Base-by-base conservation (phyloP, 2,329 filamentous ascomycete genomes). In the Pseudogymnoascus verrucosus region DNA sequence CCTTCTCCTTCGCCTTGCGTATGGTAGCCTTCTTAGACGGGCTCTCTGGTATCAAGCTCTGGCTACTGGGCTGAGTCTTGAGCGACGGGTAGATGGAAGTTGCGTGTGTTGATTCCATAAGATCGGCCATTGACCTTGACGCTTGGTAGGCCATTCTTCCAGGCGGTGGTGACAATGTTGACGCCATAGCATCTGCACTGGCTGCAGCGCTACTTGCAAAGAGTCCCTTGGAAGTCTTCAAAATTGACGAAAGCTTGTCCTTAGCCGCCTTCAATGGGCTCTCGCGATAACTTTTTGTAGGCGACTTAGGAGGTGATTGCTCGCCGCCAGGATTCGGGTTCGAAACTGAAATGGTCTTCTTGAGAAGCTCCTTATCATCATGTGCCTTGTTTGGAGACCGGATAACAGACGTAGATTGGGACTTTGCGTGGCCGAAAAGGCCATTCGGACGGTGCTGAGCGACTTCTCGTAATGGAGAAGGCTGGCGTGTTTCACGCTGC, bases 221-320 rank as follows among this genome's bases (percentile, higher is more conserved):
- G 60, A 97, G 84, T 12, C 89, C 90, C 74, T 90, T 93, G 3
- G 93, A 95, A 63, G 88, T 90, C 76, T 92, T 93, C 69, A 97
- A 80, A 65, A 96, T 92, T 8, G 93, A 96, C 57, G 93, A 96
- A 59, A 98, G 80, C 73, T 92, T 96, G 71, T 90, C 91, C 78
- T 96, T 98, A 28, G 95, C 93, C 61, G 95, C 91, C 75, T 93
- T 96, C 65, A 97, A 76, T 4, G 91, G 91, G 64, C 89, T 93
- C 68, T 96, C 92, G 6, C 82, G 80, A 69, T 84, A 79, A 60
- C 73, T 78, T 63, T 84, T 77, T 4, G 82, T 79, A 0, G 84
- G 83, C 1, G 85, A 86, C 68, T 85, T 86, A 2, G 77, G 69
- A 21, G 71, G 69, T 21, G 70, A 39, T 64, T 62, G 44, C 11